Base-by-base conservation (phyloP, 2,329 filamentous ascomycete genomes). In the Akanthomyces dipterigenus region DNA sequence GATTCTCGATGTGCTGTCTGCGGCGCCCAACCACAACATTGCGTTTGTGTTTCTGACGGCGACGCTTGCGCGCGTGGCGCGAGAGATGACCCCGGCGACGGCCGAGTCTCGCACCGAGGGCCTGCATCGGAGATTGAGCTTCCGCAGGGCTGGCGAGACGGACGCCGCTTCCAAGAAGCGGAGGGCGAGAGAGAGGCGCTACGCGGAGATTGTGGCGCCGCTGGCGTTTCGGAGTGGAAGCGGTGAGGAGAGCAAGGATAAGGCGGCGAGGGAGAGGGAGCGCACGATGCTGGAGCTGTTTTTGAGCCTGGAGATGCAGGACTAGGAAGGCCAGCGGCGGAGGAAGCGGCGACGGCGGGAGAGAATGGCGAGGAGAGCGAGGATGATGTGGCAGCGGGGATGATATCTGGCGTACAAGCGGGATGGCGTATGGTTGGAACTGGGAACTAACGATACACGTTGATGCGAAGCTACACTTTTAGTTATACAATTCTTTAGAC, bases 31-130 rank as follows among this genome's bases (percentile, higher is more conserved):
- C 55, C 89, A 96, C 74, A 95, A 91, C 70, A 93, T 96, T 60
- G 89, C 89, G 0, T 96, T 97, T 69, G 89, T 96, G 2, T 92
- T 97, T 65, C 77, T 97, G 18, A 91, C 88, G 0, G 87, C 90
- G 9, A 93, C 92, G 74, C 80, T 97, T 1, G 75, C 79, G 2
- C 78, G 80, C 4, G 75, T 84, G 1, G 76, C 79, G 1, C 71
- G 75, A 0, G 83, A 86, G 60, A 72, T 86, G 6, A 72, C 71
- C 70, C 45, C 80, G 67, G 26, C 53, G 68, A 78, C 63, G 63
- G 69, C 43, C 53, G 79, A 63, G 64, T 66, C 63, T 49, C 66
- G 66, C 46, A 46, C 65, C 28, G 55, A 70, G 1, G 66, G 76
- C 0, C 71, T 78, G 5, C 75, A 74, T 12, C 76, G 79, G 18